A percentile compares a stretch with the other conserved stretches of the same genome.
Evolutionary conservation across 2,329 filamentous ascomycete genomes (phyloP).

Genomic region (Aspergillus fischeri): DNA sequence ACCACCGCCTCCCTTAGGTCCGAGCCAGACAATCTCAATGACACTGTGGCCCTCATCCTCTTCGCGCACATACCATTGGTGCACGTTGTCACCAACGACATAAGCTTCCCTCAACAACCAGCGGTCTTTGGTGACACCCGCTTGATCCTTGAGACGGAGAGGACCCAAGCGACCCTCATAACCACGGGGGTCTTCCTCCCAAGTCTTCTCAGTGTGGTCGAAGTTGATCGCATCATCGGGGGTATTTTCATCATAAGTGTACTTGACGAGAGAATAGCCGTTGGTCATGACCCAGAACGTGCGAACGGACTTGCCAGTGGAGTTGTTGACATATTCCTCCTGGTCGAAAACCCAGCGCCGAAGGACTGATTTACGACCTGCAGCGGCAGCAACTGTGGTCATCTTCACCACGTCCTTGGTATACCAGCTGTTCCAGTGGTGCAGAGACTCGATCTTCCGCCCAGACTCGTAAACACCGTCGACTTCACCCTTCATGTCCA

Average conservation of each 20-base stretch:
- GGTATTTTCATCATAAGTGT: constrained; percentile 34
- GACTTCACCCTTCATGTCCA: constrained; percentile 41
- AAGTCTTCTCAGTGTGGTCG: constrained; percentile 42
- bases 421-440: constrained; percentile 45
- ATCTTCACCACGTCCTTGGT: constrained; percentile 44
- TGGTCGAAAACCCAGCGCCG: constrained; percentile 44
- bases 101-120: constrained; percentile 38
- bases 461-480: constrained; percentile 44
- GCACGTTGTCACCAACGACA: constrained; percentile 40
- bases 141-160: constrained; percentile 36
- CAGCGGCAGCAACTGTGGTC: constrained; percentile 38
- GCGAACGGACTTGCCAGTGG: constrained; percentile 32
- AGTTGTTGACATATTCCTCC: constrained; percentile 32
- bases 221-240: constrained; percentile 41
- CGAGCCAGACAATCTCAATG: constrained; percentile 43
- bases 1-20: constrained; percentile 35
- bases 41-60: constrained; percentile 39
- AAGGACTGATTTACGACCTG: constrained; percentile 40
- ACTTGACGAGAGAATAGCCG: constrained; percentile 42
- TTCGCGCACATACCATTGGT: constrained; percentile 41
- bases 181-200: constrained; percentile 40
- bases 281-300: constrained; percentile 44
- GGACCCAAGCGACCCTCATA: constrained; percentile 39
- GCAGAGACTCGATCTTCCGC: constrained; percentile 40
- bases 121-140: constrained; percentile 39